phyloP scores from a whole-genome alignment of 345 rosid species.

The Rhizophora mangle region DNA sequence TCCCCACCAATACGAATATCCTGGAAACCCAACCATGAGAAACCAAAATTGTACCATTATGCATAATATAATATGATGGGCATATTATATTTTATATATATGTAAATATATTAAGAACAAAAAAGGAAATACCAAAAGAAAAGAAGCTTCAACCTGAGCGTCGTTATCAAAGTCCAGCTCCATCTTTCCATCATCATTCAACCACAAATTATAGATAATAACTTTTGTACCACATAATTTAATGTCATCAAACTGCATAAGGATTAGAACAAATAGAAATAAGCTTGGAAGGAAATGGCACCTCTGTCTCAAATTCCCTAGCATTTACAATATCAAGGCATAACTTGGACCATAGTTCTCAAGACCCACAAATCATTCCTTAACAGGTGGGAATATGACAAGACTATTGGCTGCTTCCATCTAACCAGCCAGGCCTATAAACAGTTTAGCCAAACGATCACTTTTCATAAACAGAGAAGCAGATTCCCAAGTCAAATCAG shows the following conservation, averaged over 20 bases:
- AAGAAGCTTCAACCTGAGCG: slow-evolving; percentile 49
- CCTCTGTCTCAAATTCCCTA: too few species aligned
- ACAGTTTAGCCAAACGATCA: too few species aligned
- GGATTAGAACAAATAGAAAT: slow-evolving; percentile 14
- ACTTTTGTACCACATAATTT: slow-evolving; percentile 86
- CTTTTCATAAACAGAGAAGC: too few species aligned
- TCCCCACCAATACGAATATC: slow-evolving; percentile 79
- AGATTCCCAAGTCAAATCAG: background rate
- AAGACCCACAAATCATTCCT: too few species aligned
- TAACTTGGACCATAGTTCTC: too few species aligned
- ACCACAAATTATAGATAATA: slow-evolving; percentile 83
- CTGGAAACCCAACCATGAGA: slow-evolving; percentile 34
- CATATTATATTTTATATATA: too few species aligned
- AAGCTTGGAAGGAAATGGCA: background rate
- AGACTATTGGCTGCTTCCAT: too few species aligned
- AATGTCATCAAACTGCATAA: slow-evolving; percentile 73
- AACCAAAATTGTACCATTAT: background rate
- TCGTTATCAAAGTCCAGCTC: slow-evolving; percentile 78
- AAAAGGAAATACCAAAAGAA: slow-evolving; percentile 8
- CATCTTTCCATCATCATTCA: slow-evolving; percentile 49
- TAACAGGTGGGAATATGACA: too few species aligned
- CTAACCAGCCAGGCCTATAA: too few species aligned
- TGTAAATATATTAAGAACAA: background rate
- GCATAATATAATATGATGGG: too few species aligned
- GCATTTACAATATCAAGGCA: too few species aligned